These are phyloP conservation scores for Paramicrosporidium saccamoebae DNA, from an alignment of 371 early-diverging fungal species.

Conservation along the genomic window DNA sequence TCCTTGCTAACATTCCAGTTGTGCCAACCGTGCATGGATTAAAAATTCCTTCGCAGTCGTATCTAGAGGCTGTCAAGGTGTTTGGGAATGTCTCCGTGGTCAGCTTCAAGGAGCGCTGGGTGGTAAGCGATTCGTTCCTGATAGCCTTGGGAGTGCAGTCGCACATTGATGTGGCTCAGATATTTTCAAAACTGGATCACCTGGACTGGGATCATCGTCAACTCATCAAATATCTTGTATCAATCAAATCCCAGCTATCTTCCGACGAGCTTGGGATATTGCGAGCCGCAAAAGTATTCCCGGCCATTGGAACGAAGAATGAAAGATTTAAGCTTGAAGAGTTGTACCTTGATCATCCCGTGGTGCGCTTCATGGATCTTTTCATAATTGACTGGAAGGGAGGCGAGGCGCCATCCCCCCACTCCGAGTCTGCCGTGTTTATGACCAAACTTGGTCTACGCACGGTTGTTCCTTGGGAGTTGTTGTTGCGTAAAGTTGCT, in stretches of 20 bases:
- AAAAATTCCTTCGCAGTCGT: conserved; percentile 23
- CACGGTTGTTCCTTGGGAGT: conserved; percentile 12
- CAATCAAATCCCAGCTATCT: conserved; percentile 20
- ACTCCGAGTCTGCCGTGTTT: conserved; percentile 20
- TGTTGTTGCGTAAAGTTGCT: conserved; percentile 14
- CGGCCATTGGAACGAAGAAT: conserved; percentile 3
- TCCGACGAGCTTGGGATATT: conserved; percentile 19
- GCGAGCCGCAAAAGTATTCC: conserved; percentile 26
- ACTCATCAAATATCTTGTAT: conserved; percentile 38
- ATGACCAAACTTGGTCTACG: conserved; percentile 22
- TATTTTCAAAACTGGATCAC: conserved; percentile 41
- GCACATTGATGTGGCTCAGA: conserved; percentile 48
- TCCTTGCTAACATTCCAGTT: conserved; percentile 14
- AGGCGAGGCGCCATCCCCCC: conserved; percentile 12
- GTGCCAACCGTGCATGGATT: conserved; percentile 36
- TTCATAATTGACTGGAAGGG: conserved; percentile 33
- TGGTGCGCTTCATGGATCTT: conserved; percentile 15
- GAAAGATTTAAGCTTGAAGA: conserved; percentile 22
- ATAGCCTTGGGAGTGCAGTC: conserved; percentile 40
- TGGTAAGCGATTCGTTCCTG: conserved; percentile 18
- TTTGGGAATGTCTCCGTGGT: conserved; percentile 47
- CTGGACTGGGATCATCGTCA: conserved; percentile 60
- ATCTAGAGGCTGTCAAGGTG: conserved; percentile 36
- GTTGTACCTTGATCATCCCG: conserved; percentile 28
- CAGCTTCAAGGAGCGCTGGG: conserved; percentile 11